Conservation (phyloP, 176 grass and related monocot genomes). For the Urochloa ruziziensis region DNA sequence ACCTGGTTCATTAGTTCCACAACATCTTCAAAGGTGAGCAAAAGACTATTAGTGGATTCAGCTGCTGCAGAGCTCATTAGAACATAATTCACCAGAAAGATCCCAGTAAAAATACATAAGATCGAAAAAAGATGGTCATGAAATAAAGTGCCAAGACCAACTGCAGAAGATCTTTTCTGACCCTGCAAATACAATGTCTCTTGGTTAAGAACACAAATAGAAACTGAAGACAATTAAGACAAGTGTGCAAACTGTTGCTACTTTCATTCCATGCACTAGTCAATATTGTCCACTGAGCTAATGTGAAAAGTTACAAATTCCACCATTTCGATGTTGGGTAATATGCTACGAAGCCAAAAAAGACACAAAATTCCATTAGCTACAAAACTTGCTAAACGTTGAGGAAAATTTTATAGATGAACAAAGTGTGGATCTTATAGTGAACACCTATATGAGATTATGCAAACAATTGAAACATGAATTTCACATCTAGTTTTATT, state of each 20-base stretch:
- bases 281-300: slow-evolving; percentile 4
- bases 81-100: slow-evolving; percentile 93
- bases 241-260: not conserved
- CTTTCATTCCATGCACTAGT: not conserved
- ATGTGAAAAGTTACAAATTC: not conserved
- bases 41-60: slow-evolving; percentile 68
- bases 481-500: too few relatives aligned
- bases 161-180: slow-evolving; percentile 50
- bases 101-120: slow-evolving; percentile 86
- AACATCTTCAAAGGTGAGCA: slow-evolving; percentile 80
- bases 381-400: not conserved
- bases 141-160: slow-evolving; percentile 65
- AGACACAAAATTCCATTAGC: not conserved
- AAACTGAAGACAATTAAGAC: not conserved
- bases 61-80: slow-evolving; percentile 82
- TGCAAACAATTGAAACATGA: slow-evolving; percentile 13
- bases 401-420: not conserved
- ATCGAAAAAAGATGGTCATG: slow-evolving; percentile 91
- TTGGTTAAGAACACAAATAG: slow-evolving; percentile 9
- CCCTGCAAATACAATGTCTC: slow-evolving; percentile 64
- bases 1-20: slow-evolving; percentile 97
- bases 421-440: not conserved
- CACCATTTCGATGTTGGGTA: not conserved
- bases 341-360: not conserved
- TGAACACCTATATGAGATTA: not conserved